A percentile compares a stretch with the other conserved stretches of the same genome.
These are phyloP conservation scores for Mycena pura DNA, from an alignment of 768 basidiomycete species.

Conservation along the genomic window DNA sequence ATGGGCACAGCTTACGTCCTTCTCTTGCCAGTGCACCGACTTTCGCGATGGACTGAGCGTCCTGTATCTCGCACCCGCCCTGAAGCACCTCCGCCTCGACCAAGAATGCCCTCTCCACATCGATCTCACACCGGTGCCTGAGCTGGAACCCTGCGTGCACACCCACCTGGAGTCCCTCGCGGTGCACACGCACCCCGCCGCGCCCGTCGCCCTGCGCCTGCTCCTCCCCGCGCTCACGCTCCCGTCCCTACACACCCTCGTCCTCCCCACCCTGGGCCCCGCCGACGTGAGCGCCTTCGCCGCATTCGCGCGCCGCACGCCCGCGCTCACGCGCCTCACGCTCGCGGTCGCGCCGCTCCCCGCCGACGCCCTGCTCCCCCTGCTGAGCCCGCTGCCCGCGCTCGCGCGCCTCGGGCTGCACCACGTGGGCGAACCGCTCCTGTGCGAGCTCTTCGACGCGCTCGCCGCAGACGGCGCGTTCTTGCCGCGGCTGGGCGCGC, in stretches of 20 bases:
- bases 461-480: neutral
- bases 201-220: neutral
- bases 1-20: neutral
- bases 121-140: neutral
- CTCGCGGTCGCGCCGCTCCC: neutral
- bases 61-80: neutral
- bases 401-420: neutral
- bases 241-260: neutral
- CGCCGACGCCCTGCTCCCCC: neutral
- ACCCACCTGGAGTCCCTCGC: neutral
- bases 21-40: neutral
- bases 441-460: neutral
- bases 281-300: neutral
- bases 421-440: neutral
- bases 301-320: neutral
- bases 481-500: neutral
- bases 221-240: neutral
- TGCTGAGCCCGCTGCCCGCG: neutral
- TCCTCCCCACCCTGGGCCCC: neutral
- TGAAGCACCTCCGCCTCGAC: neutral
- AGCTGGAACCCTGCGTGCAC: neutral
- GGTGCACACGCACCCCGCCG: constrained; percentile 1
- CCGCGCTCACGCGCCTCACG: neutral
- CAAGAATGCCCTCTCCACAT: neutral
- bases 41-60: neutral